Evolutionary conservation across 2,329 filamentous ascomycete species (phyloP), one percentile per base, ranked within the genome.

Genomic region (Fusarium hainanense): DNA sequence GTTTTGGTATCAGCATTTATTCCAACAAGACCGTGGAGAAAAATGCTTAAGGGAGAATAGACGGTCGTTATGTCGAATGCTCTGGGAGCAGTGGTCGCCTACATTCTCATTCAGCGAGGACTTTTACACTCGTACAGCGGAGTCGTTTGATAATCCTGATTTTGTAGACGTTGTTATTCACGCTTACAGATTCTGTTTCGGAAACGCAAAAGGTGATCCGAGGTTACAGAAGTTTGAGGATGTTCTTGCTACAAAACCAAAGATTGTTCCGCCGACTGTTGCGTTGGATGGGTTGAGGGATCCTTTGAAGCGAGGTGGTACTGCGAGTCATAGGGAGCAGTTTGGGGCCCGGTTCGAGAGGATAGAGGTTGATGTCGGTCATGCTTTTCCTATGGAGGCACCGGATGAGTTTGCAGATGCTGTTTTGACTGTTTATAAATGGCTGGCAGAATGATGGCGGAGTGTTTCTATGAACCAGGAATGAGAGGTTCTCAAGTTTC

Each of bases 1-100:
- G 13, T 48, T 54, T 20, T 64, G 59, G 61, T 64, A 64, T 12
- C 61, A 64, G 21, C 51, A 64, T 9, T 18, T 64, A 11, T 64
- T 64, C 40, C 61, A 64, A 4, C 61, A 64, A 13, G 44, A 64
- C 2, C 59, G 59, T 0, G 61, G 59, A 1, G 13, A 20, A 0
- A 23, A 28, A 0, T 64, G 61, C 20, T 12, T 64, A 0, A 7
- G 25, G 2, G 43, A 64, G 3, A 40, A 30, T 16, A 37, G 61
- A n/a, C 59, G 30, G 12, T 44, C 63, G 14, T 44, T 64, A 1
- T 64, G 61, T 2, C 37, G 25, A 2, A 58, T 64, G 5, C n/a
- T 64, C 5, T 64, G 61, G 61, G 11, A 64, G 8, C 44, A 64
- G 4, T 64, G 61, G 61, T 64, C 59, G 1, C 61, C 61, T 5